Conservation (phyloP, 352 stramenopile genomes). For the Pelagophyceae sp. region DNA sequence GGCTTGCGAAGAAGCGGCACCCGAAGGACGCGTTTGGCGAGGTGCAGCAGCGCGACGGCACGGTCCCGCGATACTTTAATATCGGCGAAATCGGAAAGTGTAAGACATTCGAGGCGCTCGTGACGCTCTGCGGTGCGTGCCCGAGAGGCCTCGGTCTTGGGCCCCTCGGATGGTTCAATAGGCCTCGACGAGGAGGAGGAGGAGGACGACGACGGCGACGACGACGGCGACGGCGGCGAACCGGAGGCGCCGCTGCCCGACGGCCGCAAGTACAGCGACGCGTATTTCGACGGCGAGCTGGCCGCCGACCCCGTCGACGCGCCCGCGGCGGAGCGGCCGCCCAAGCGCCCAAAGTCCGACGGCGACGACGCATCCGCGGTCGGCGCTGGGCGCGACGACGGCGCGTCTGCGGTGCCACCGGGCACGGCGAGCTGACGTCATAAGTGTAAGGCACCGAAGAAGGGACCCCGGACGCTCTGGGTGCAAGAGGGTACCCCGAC, state of each 20-base stretch:
- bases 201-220: neutral
- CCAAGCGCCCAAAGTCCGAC: neutral
- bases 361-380: neutral
- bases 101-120: neutral
- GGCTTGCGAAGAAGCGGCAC: conserved; percentile 46
- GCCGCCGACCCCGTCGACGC: neutral
- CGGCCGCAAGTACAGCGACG: neutral
- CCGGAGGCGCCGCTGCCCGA: neutral
- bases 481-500: too few species aligned
- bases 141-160: too few species aligned
- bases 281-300: neutral
- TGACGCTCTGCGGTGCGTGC: neutral
- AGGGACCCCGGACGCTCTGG: too few species aligned
- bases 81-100: neutral
- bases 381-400: too few species aligned
- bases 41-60: neutral
- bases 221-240: too few species aligned
- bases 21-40: neutral
- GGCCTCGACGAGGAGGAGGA: too few species aligned
- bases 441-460: too few species aligned
- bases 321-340: neutral
- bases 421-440: too few species aligned
- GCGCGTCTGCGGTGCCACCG: too few species aligned
- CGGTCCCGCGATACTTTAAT: neutral
- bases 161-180: too few species aligned